Conservation (phyloP, 2,329 filamentous ascomycete genomes). For the Cytospora piceae region DNA sequence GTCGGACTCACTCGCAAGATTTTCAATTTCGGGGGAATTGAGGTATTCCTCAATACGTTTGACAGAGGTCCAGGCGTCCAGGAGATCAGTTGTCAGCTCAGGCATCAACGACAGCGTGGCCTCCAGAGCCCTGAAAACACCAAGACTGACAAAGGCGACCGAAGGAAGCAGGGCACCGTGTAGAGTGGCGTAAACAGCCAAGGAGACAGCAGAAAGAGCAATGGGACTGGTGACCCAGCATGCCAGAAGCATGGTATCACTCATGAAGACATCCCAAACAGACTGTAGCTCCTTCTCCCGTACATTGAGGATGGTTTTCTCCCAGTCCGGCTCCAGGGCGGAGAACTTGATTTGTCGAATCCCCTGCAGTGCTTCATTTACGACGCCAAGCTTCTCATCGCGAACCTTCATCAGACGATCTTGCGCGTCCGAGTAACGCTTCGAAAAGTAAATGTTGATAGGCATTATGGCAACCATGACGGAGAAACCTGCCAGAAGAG, state of each 20-base stretch:
- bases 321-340: constrained; percentile 75
- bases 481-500: constrained; percentile 66
- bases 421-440: constrained; percentile 65
- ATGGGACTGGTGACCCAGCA: constrained; percentile 78
- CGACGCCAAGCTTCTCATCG: constrained; percentile 74
- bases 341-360: constrained; percentile 88
- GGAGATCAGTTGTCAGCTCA: constrained; percentile 69
- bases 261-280: constrained; percentile 68
- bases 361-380: constrained; percentile 77
- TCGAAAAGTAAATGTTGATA: constrained; percentile 69
- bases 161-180: constrained; percentile 69
- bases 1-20: constrained; percentile 57
- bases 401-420: constrained; percentile 74
- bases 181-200: constrained; percentile 68
- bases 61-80: constrained; percentile 76
- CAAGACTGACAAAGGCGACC: constrained; percentile 78
- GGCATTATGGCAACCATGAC: constrained; percentile 69
- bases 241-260: constrained; percentile 64
- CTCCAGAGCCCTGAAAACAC: constrained; percentile 75
- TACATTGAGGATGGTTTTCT: constrained; percentile 67
- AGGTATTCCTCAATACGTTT: constrained; percentile 75
- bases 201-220: constrained; percentile 70
- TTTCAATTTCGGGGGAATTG: constrained; percentile 64
- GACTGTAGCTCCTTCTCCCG: constrained; percentile 68
- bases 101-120: constrained; percentile 71